A percentile compares a stretch with the other conserved stretches of the same genome.
Evolutionary conservation across 495 filamentous ascomycete species (phyloP).

Genomic region (Penicillium cosmopolitanum): DNA sequence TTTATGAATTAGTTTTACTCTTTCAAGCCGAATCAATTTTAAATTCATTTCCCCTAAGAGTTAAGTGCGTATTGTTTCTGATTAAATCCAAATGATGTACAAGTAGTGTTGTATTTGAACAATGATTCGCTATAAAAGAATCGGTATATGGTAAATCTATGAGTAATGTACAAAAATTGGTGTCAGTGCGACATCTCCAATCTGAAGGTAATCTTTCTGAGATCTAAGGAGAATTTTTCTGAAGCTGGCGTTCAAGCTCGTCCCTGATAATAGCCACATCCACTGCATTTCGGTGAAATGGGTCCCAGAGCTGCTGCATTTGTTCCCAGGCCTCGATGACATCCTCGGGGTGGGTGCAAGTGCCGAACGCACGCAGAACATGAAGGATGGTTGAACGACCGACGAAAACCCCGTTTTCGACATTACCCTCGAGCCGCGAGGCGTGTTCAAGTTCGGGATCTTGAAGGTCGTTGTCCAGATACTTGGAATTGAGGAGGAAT

Average conservation of each 20-base stretch:
- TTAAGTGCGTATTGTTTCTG: too few relatives aligned
- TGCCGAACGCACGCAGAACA: slow-evolving; percentile 48
- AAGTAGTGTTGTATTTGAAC: slow-evolving; percentile 1
- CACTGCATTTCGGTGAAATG: slow-evolving; percentile 37
- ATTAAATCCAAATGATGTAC: background rate
- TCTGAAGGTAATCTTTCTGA: background rate
- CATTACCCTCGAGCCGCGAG: slow-evolving; percentile 27
- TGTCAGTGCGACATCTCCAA: background rate
- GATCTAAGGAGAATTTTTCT: background rate
- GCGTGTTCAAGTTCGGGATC: slow-evolving; percentile 18
- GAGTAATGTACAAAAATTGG: slow-evolving; percentile 14
- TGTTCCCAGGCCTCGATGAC: slow-evolving; percentile 47
- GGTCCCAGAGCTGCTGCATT: slow-evolving; percentile 48
- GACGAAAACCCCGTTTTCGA: slow-evolving; percentile 50
- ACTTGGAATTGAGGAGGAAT: slow-evolving; percentile 6
- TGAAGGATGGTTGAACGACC: slow-evolving; percentile 45
- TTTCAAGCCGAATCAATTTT: too few relatives aligned
- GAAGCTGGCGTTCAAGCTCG: slow-evolving; percentile 34
- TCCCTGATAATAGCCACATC: slow-evolving; percentile 45
- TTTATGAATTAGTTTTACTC: background rate
- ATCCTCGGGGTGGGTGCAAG: slow-evolving; percentile 41
- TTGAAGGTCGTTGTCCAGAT: slow-evolving; percentile 28
- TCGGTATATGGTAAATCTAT: slow-evolving; percentile 36
- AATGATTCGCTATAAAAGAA: slow-evolving; percentile 21
- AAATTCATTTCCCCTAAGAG: too few relatives aligned